Percentiles rank a stretch among this genome's conserved stretches.
Conservation (phyloP, 75 land plant genomes). For the Pinus tabuliformis region DNA sequence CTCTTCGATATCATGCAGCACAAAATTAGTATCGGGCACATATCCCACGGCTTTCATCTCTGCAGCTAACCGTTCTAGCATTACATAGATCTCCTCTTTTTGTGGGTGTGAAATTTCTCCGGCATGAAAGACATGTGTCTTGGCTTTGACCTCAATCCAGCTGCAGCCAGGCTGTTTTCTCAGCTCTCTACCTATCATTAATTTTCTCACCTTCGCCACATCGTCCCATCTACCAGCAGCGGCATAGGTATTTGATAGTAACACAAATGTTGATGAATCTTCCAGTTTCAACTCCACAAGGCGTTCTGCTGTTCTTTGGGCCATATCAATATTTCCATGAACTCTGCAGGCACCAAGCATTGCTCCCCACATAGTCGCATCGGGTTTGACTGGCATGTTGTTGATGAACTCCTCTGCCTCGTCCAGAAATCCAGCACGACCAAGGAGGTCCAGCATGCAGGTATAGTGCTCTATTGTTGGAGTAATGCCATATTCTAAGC, state of each 20-base stretch:
- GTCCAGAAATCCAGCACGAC: conserved; percentile 41
- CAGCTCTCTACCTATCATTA: conserved; percentile 31
- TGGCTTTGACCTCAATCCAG: conserved; percentile 27
- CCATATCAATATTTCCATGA: conserved; percentile 27
- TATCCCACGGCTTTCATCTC: conserved; percentile 10
- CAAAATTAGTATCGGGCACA: conserved; percentile 2
- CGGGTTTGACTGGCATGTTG: conserved; percentile 23
- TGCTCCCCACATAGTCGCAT: conserved; percentile 36
- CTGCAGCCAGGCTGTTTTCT: conserved; percentile 43
- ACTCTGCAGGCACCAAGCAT: conserved; percentile 44
- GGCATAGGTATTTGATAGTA: conserved; percentile 47
- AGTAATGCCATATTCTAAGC: conserved; percentile 16
- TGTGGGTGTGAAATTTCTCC: conserved; percentile 4
- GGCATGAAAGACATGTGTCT: not conserved
- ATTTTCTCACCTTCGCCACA: conserved; percentile 20
- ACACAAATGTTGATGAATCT: conserved; percentile 28
- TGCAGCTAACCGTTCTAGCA: conserved; percentile 12
- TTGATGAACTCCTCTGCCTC: conserved; percentile 34
- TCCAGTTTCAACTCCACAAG: conserved; percentile 31
- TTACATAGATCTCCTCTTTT: not conserved
- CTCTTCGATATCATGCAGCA: conserved; percentile 10
- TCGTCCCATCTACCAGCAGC: conserved; percentile 35
- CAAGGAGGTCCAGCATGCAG: conserved; percentile 51
- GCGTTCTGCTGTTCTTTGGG: conserved; percentile 12
- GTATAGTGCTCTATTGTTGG: conserved; percentile 47